phyloP scores from a whole-genome alignment of 108 stramenopile species.

The Nannochloropsis gaditana region DNA sequence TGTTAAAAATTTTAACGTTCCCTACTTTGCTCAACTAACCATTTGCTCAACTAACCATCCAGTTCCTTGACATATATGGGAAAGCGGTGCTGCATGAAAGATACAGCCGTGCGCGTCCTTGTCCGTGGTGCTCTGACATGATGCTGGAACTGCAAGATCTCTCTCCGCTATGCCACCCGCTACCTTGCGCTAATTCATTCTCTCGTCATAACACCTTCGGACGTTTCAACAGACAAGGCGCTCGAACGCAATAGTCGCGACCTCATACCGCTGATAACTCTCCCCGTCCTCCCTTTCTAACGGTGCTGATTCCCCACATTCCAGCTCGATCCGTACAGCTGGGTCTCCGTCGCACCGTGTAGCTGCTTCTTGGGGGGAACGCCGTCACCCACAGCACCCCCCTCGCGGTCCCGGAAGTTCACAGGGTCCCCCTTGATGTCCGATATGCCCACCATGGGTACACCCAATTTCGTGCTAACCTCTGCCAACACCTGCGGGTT shows the following conservation, averaged over 20 bases:
- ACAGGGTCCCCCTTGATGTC: conserved; percentile 91
- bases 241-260: too few species aligned
- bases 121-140: too few species aligned
- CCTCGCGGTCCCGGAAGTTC: conserved; percentile 97
- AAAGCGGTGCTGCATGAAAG: too few species aligned
- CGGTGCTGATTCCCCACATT: conserved; percentile 21
- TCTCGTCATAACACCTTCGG: too few species aligned
- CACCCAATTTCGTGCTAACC: conserved; percentile 83
- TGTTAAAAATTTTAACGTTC: neutral
- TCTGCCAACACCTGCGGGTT: conserved; percentile 95
- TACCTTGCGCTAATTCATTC: too few species aligned
- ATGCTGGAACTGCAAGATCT: too few species aligned
- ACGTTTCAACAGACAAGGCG: too few species aligned
- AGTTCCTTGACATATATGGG: too few species aligned
- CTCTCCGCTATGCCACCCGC: too few species aligned
- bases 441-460: conserved; percentile 94
- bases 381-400: conserved; percentile 55
- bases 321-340: conserved; percentile 94
- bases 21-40: neutral
- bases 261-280: neutral
- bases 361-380: conserved; percentile 84
- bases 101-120: too few species aligned
- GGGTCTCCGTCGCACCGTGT: conserved; percentile 76
- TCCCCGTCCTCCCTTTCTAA: neutral
- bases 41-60: neutral